Base-by-base conservation (phyloP, 2,329 filamentous ascomycete species). In the Apiospora marii region DNA sequence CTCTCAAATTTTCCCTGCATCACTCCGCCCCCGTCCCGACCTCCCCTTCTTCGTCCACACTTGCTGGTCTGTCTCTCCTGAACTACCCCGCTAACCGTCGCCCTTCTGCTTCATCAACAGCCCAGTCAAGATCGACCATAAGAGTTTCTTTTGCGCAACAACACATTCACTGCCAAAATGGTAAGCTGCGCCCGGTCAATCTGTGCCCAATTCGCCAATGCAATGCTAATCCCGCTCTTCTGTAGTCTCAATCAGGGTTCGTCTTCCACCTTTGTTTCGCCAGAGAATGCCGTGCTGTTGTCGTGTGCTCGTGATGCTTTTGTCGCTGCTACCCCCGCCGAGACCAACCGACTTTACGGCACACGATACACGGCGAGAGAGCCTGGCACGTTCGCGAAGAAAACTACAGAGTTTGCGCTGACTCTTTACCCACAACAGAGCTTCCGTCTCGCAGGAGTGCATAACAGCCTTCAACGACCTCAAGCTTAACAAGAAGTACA, bases 401-500 rank as follows among this genome's bases (percentile, higher is more conserved):
- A 27, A 27, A 10, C 22, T 41, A 41, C 41, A n/a, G 58, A 64
- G 34, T 64, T 64, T 64, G 58, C 58, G 58, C 58, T 64, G 58
- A 64, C 58, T 64, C 58, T 41, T 41, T 4, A 3, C n/a, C 19
- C 34, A n/a, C 8, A 68, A 72, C 84, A 95, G 93, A 89, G 92
- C 93, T 78, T 88, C 88, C 82, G 91, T 95, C 80, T 85, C 89
- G 77, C 88, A 90, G 81, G 92, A 95, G 73, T 95, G 93, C 89
- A 90, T 91, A 82, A 82, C 83, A 77, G 84, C 86, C 74, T 96
- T 92, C 89, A 94, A 95, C 84, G 92, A 95, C 78, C 89, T 96
- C 77, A 96, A 96, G 90, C 91, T 95, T 78, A 88, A 85, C 85
- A 95, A 95, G 86, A 91, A 90, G 87, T 88, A 91, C 87, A 95